phyloP scores from a whole-genome alignment of 768 basidiomycete genomes.

The Agaricus subrufescens region DNA sequence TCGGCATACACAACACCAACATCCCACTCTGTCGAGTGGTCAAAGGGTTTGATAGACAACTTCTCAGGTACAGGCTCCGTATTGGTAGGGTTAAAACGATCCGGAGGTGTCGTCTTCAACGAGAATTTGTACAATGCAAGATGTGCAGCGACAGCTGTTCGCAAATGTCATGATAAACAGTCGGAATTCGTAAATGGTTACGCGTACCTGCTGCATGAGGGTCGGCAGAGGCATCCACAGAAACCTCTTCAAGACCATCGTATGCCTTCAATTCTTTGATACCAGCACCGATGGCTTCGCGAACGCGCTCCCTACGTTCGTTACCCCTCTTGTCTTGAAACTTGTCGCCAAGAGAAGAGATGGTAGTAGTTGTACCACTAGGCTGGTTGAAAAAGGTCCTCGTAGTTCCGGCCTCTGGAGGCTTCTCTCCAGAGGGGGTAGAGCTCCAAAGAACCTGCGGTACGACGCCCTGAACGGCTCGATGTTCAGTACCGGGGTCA shows the following conservation, averaged over 20 bases:
- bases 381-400: conserved; percentile 62
- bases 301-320: conserved; percentile 58
- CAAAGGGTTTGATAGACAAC: conserved; percentile 41
- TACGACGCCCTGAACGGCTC: conserved; percentile 32
- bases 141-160: conserved; percentile 69
- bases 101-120: conserved; percentile 69
- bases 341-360: conserved; percentile 56
- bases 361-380: conserved; percentile 39
- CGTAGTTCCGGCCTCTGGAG: conserved; percentile 57
- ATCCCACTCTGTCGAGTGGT: conserved; percentile 60
- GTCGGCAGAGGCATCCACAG: conserved; percentile 60
- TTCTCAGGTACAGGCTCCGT: conserved; percentile 47
- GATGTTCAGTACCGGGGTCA: conserved; percentile 36
- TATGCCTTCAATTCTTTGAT: conserved; percentile 63
- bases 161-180: neutral
- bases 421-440: conserved; percentile 45
- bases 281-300: conserved; percentile 67
- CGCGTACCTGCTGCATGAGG: conserved; percentile 72
- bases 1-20: conserved; percentile 68
- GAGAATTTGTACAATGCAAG: conserved; percentile 74
- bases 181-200: neutral
- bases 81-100: conserved; percentile 58
- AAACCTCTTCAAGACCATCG: conserved; percentile 58
- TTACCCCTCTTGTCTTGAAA: conserved; percentile 41
- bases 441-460: conserved; percentile 47